Evolutionary conservation across 225 moss, liverwort and hornwort genomes (phyloP), one percentile per base, ranked within the genome.

Genomic region (Antitrichia curtipendula): DNA sequence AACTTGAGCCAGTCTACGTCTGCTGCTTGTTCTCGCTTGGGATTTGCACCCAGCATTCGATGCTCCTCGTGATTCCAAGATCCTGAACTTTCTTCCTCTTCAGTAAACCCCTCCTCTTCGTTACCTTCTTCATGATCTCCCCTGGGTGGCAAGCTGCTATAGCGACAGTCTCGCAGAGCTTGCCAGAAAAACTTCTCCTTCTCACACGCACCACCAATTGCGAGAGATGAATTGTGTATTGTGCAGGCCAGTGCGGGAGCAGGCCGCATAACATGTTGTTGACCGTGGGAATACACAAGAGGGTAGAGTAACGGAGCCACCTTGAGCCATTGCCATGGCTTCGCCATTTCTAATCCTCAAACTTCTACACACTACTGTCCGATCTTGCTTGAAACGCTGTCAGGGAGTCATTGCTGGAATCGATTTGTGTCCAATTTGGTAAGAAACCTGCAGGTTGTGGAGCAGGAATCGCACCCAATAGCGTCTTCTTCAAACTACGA

Each of bases 1-100:
- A 92, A 78, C 76, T 86, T 88, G 49, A 94, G 83, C 82, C 90
- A 94, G 45, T 94, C 92, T 29, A 89, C 88, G 16, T 66, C 90
- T 87, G 56, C 80, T 64, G 47, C 69, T 77, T 61, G 82, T 60
- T 90, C 90, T 74, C 81, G 69, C 66, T 82, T 87, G 41, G 64
- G 81, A 64, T 76, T 62, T 54, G 80, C 75, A 73, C 45, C 87
- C 57, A 78, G 75, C 71, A 72, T 36, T 25, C 78, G 79, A 38
- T 50, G 50, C 27, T 85, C 84, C 68, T 81, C 89, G 54, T 40
- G 50, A 70, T 88, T 89, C 91, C 90, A 86, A n/a, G 49, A 49
- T 38, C 53, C 77, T 12, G 70, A 74, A 41, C 41, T 86, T 23
- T 64, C 90, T 73, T 41, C 87, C 59, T 56, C 87, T 72, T 77